Evolutionary conservation across 257 asterid species (phyloP).

Genomic region (Jacaranda copaia): DNA sequence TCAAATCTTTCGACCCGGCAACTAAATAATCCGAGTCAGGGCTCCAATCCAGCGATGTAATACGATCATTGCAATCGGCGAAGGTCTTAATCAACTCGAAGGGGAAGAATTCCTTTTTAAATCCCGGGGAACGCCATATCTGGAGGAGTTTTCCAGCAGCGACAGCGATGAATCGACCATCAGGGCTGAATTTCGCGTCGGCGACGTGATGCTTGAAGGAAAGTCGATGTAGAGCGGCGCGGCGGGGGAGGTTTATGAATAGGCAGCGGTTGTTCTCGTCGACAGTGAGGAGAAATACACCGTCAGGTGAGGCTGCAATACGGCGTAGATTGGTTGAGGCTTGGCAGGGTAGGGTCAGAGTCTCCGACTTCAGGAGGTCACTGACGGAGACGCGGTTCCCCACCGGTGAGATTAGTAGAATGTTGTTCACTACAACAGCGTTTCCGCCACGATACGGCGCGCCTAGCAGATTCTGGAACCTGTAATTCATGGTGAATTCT

Average conservation of each 20-base stretch:
- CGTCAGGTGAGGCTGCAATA: constrained; percentile 86
- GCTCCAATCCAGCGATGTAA: constrained; percentile 86
- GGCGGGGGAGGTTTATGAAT: constrained; percentile 84
- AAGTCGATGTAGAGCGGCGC: constrained; percentile 79
- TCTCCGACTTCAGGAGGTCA: constrained; percentile 84
- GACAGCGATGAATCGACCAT: constrained; percentile 79
- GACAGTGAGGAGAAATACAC: constrained; percentile 75
- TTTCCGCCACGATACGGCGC: constrained; percentile 98
- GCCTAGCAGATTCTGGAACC: constrained; percentile 87
- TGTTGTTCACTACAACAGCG: constrained; percentile 64
- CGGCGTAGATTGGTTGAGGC: constrained; percentile 85
- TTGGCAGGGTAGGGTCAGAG: constrained; percentile 80
- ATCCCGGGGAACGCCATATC: constrained; percentile 94
- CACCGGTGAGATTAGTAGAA: constrained; percentile 71
- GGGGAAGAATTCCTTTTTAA: constrained; percentile 86
- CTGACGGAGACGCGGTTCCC: constrained; percentile 95
- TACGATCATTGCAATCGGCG: constrained; percentile 76
- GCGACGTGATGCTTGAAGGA: constrained; percentile 74
- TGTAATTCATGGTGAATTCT: constrained; percentile 68
- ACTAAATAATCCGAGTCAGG: constrained; percentile 73
- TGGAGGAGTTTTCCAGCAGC: constrained; percentile 93
- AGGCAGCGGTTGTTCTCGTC: constrained; percentile 92
- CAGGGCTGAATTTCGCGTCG: constrained; percentile 83
- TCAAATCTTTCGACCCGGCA: constrained; percentile 84
- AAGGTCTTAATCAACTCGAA: constrained; percentile 81